Evolutionary conservation across 768 basidiomycete species (phyloP), one percentile per base, ranked within the genome.

Genomic region (Trametes coccinea): DNA sequence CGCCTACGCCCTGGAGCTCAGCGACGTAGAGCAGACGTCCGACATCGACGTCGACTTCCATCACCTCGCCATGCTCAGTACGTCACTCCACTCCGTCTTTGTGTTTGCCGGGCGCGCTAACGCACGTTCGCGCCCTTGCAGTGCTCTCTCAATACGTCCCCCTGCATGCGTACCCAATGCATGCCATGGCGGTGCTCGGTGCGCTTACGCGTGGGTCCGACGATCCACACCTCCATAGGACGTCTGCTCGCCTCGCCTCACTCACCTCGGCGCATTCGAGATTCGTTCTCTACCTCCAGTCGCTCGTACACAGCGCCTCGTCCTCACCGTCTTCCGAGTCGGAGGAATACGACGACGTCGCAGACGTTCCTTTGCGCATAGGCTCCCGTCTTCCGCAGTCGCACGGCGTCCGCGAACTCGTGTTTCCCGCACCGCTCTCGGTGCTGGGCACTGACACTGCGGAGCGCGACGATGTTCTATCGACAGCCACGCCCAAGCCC

Each of bases 391-490:
- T 69, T 0, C 70, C 73, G 60, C 71, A 71, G 69, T 50, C 61
- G 10, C 70, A 72, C 60, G 72, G 62, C 41, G 71, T 77, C 41
- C 77, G 85, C 48, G 84, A 90, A 64, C 80, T 93, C 59, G 83
- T 80, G 8, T 92, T 92, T 71, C 91, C 91, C 27, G 83, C 88
- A 5, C 91, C 91, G 0, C 77, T 93, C 4, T 86, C 86, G 13
- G 84, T 82, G 62, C 63, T 71, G 27, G 59, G 66, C 8, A 44
- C 17, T 4, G 61, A 51, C 13, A 31, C 54, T 6, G 46, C 33
- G 16, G 41, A 31, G 3, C 29, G 46, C 41, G 51, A 49, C 51
- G 60, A 60, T 39, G 44, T 50, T 41, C 37, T 47, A 7, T 53
- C 55, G 31, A 49, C 39, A 6, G 33, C 41, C 49, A 51, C 58